Conservation (phyloP, 1,139 yeast genomes). For the Pneumocystis oryctolagi region DNA sequence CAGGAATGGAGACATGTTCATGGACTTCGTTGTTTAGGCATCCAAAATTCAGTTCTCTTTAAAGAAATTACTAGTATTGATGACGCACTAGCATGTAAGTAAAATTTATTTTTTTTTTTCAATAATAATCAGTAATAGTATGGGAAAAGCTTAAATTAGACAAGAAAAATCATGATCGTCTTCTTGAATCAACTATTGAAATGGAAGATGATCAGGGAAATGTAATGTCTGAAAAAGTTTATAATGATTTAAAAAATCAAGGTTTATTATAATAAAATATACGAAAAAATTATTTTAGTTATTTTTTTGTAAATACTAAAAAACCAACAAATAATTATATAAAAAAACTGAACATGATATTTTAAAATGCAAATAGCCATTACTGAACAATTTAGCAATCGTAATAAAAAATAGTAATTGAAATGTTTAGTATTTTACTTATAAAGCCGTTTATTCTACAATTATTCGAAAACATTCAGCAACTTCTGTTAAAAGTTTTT, state of each 20-base stretch:
- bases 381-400: neutral
- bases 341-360: neutral
- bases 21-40: slow-evolving; percentile 65
- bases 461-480: slow-evolving; percentile 92
- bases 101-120: neutral
- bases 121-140: slow-evolving; percentile 22
- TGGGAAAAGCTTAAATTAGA: slow-evolving; percentile 37
- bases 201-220: slow-evolving; percentile 89
- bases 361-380: neutral
- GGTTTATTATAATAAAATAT: slow-evolving; percentile 39
- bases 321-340: neutral
- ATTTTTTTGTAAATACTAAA: neutral
- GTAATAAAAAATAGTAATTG: neutral
- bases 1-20: slow-evolving; percentile 47
- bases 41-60: slow-evolving; percentile 36
- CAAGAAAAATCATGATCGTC: slow-evolving; percentile 29
- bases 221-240: slow-evolving; percentile 73
- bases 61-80: slow-evolving; percentile 50
- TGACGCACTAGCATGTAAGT: slow-evolving; percentile 39
- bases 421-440: neutral
- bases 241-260: slow-evolving; percentile 69
- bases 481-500: slow-evolving; percentile 55
- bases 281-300: neutral
- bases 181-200: slow-evolving; percentile 48
- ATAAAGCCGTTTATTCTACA: slow-evolving; percentile 44